Base-by-base conservation (phyloP, 2,329 filamentous ascomycete species). In the Colletotrichum gloeosporioides region DNA sequence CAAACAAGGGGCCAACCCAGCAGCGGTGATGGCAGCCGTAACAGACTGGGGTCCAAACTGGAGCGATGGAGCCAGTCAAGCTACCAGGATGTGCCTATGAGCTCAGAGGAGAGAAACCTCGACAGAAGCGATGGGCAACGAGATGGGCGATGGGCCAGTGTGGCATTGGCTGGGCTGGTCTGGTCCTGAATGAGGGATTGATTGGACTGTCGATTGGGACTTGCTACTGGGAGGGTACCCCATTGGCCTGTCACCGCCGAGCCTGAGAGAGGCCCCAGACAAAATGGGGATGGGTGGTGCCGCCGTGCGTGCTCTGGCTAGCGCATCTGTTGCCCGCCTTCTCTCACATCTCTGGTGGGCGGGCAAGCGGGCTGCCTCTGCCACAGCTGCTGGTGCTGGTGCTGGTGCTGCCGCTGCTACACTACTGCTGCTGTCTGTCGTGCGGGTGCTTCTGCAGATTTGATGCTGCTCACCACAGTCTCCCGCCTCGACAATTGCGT, bases 321-420 rank as follows among this genome's bases (percentile, higher is more conserved):
- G 73, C 34, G 69, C 69, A 62, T 59, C 39, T 75, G 31, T n/a
- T n/a, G 53, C 73, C 69, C 39, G 73, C 69, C 18, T 49, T 49
- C 39, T 68, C 62, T 55, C 73, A 62, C 10, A 22, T 53, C 5
- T 64, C 10, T 39, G 36, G 63, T 34, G 73, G 36, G 63, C 44
- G 73, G 69, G 72, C 72, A 69, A 15, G 63, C 44, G 73, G 69
- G 72, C 72, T 75, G 72, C 68, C 72, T 75, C 72, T 74, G 61
- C 61, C 32, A 25, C 66, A 53, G 29, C 31, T 39, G 64, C 62
- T 27, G 22, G 44, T 29, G 36, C 31, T 32, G 16, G 34, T 36
- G 34, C 36, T 39, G 36, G 36, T 39, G 36, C 36, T n/a, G 18
- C 15, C 62, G 22, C 25, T 27, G 63, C 18, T 65, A n/a, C 27